Conservation (phyloP, 108 stramenopile genomes). For the Cyclotella distinguenda region DNA sequence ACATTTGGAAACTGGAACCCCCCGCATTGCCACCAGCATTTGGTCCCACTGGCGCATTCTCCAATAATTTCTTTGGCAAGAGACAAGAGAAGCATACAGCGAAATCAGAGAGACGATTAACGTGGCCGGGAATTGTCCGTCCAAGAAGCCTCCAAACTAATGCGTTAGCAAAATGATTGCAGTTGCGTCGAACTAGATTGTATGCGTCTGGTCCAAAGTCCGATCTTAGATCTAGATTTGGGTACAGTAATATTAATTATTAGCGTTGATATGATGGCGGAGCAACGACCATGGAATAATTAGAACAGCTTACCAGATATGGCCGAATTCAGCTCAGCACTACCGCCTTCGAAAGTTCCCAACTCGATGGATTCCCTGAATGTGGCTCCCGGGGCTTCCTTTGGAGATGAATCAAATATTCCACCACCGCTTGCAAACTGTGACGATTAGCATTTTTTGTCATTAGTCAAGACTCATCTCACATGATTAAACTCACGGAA, state of each 20-base stretch:
- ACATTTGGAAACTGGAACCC: constrained; percentile 30
- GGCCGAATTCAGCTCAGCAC: constrained; percentile 62
- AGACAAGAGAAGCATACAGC: constrained; percentile 82
- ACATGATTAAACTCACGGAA: constrained; percentile 12
- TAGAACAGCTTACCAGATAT: constrained; percentile 41
- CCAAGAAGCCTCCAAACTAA: constrained; percentile 67
- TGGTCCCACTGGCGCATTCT: constrained; percentile 78
- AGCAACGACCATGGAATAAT: neutral
- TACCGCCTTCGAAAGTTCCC: constrained; percentile 78
- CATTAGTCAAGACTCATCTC: neutral
- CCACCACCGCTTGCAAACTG: constrained; percentile 76
- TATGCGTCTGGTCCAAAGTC: constrained; percentile 77
- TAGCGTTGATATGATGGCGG: neutral
- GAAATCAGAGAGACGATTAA: constrained; percentile 85
- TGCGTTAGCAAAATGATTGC: constrained; percentile 94
- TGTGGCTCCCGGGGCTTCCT: constrained; percentile 59
- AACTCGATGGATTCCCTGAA: constrained; percentile 72
- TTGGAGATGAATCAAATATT: constrained; percentile 68
- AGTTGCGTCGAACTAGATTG: constrained; percentile 78
- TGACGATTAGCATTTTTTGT: neutral
- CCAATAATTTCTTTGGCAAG: constrained; percentile 73
- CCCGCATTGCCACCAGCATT: constrained; percentile 39
- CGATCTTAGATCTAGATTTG: constrained; percentile 45
- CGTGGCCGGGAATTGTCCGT: constrained; percentile 70
- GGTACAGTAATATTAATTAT: neutral